Base-by-base conservation (phyloP, 2,329 filamentous ascomycete genomes). In the Sclerotinia nivalis region DNA sequence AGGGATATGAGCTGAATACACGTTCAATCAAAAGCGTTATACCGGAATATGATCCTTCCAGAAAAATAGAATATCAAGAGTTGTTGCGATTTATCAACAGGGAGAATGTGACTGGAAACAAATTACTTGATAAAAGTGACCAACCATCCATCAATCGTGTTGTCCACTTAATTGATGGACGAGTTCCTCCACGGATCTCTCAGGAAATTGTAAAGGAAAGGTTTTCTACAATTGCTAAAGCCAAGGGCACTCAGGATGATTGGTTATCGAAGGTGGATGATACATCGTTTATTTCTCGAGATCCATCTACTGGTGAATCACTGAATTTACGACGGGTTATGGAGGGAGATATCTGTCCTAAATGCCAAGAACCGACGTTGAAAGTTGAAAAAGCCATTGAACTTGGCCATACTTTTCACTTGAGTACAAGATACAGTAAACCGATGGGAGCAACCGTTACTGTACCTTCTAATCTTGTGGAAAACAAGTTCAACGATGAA, bases 361-460 rank as follows among this genome's bases (percentile, higher is more conserved):
- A 85, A 52, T 99, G 96, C 78, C 77, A 81, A 0, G 76, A 83
- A 0, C 91, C 91, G 0, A 82, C 79, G 2, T 83, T 98, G 31
- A 84, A 83, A 56, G 83, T 91, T 3, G 86, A 91, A 70, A 89
- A 87, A 72, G 92, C 93, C 10, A 90, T 98, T 64, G 96, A 99
- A 80, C 85, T 98, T 22, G 96, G 93, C 0, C 96, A 99, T 80
- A 98, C 96, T 0, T 99, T 99, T 81, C 90, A 96, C 79, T 88
- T 99, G 1, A 94, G 95, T 15, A 94, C 92, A 1, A 88, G 94
- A 43, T 99, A 99, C 82, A 94, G 91, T 34, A 84, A 87, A 28
- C 90, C 93, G 0, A 84, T 99, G 0, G 82, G 85, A 10, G 91
- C 92, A 1, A 84, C 81, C 0, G 86, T 96, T 2, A 81, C 83